These are phyloP conservation scores for Wallacemonas sp. DNA, from an alignment of 208 protist species.

Conservation along the genomic window DNA sequence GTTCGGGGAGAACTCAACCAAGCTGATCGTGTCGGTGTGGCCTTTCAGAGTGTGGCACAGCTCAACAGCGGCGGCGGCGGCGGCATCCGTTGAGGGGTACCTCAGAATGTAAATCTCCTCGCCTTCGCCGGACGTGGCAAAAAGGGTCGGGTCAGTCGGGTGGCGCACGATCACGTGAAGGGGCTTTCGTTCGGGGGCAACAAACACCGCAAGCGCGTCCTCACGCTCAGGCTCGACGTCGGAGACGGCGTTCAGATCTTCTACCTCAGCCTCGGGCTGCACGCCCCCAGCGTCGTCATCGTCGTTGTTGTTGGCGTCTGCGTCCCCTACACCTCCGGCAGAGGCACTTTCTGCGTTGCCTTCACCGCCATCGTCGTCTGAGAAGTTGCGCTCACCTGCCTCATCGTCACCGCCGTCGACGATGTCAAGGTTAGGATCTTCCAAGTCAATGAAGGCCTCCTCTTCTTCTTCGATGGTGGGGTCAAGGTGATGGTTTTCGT, in stretches of 20 bases:
- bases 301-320: neutral
- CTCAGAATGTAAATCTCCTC: conserved; percentile 72
- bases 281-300: conserved; percentile 11
- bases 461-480: conserved; percentile 53
- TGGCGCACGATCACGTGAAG: conserved; percentile 61
- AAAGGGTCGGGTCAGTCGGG: conserved; percentile 33
- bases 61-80: conserved; percentile 1
- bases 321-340: neutral
- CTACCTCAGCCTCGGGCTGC: conserved; percentile 35
- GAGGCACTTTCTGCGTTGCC: conserved; percentile 1
- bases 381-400: conserved; percentile 18
- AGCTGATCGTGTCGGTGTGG: conserved; percentile 79
- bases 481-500: conserved; percentile 17
- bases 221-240: conserved; percentile 79
- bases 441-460: conserved; percentile 81
- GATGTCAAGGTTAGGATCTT: conserved; percentile 79
- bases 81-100: neutral
- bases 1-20: conserved; percentile 82
- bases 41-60: conserved; percentile 43
- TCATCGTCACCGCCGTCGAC: conserved; percentile 51
- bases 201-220: conserved; percentile 67
- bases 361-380: conserved; percentile 21
- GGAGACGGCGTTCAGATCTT: conserved; percentile 76
- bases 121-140: conserved; percentile 69
- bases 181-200: conserved; percentile 41